Evolutionary conservation across 345 rosid genomes (phyloP), one percentile per base, ranked within the genome.

Genomic region (Brassica cretica): DNA sequence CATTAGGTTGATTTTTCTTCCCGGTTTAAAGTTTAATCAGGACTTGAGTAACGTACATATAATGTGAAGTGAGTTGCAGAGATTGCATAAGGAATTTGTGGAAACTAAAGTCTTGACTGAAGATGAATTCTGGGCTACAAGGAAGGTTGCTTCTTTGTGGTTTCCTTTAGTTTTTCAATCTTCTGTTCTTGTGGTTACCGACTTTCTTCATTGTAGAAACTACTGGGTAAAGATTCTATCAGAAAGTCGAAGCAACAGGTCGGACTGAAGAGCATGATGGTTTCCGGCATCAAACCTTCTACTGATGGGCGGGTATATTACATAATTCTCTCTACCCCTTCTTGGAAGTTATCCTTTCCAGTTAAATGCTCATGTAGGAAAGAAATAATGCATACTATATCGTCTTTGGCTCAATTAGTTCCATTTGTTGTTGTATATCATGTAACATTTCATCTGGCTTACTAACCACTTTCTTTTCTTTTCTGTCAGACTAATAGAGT

Each of bases 41-140:
- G 5, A 10, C 49, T 41, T 30, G 81, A 59, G 73, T 78, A 60
- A 78, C 15, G 25, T 68, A 8, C 19, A 27, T 61, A 19, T 78
- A 39, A 3, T 72, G 33, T 78, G 58, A 64, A 77, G 81, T 71
- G 72, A 78, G 81, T 39, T 72, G 81, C 80, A 64, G 71, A 77
- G 70, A 70, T 77, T 77, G 75, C 80, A 77, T 37, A 77, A 70
- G 66, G 76, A 77, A 64, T 71, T 77, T 55, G 80, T 77, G 21
- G 80, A 70, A 70, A 70, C 75, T 64, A 77, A 77, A 77, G 72
- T 77, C 25, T 29, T 77, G 8, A 77, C 76, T 0, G 80, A 77
- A 70, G 75, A 90, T 32, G 97, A 93, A 83, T 95, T 94, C 80
- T 94, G 98, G 98, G 93, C 98, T n/a, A 86, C 97, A 64, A 89